phyloP scores from a whole-genome alignment of 345 rosid genomes.

The Sisymbrium irio region DNA sequence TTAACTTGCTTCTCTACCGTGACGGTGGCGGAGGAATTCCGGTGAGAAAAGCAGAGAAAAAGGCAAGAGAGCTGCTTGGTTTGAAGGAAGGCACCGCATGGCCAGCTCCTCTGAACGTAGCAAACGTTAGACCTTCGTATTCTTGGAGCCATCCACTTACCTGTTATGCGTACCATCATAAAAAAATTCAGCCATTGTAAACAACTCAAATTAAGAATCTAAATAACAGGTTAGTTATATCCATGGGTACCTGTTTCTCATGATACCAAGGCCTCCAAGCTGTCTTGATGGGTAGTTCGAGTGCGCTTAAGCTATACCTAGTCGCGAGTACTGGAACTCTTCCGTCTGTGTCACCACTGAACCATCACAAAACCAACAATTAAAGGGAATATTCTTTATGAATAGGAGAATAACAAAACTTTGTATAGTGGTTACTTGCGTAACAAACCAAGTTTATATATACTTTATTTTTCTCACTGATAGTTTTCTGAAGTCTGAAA shows the following conservation, averaged over 20 bases:
- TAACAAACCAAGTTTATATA: not conserved
- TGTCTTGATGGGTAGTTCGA: slow-evolving; percentile 64
- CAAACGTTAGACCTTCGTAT: slow-evolving; percentile 79
- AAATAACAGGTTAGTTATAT: not conserved
- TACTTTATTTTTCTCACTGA: not conserved
- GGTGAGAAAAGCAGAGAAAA: slow-evolving; percentile 71
- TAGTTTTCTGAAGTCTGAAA: not conserved
- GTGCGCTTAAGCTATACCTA: slow-evolving; percentile 61
- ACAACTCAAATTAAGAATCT: not conserved
- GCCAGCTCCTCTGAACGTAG: slow-evolving; percentile 98
- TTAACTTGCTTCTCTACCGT: slow-evolving; percentile 14
- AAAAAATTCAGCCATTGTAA: not conserved
- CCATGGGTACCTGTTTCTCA: slow-evolving; percentile 56
- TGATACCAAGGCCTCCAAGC: slow-evolving; percentile 97
- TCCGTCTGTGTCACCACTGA: slow-evolving; percentile 98
- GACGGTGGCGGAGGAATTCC: slow-evolving; percentile 53
- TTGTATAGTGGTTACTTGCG: slow-evolving; percentile 1
- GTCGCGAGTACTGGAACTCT: slow-evolving; percentile 92
- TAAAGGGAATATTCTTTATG: not conserved
- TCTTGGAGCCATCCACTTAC: slow-evolving; percentile 96
- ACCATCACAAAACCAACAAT: not conserved
- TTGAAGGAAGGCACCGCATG: slow-evolving; percentile 91
- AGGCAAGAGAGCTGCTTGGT: slow-evolving; percentile 73
- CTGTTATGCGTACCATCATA: slow-evolving; percentile 26
- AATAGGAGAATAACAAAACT: not conserved